Evolutionary conservation across 257 asterid genomes (phyloP), one percentile per base, ranked within the genome.

Genomic region (Rubia yunnanensis): DNA sequence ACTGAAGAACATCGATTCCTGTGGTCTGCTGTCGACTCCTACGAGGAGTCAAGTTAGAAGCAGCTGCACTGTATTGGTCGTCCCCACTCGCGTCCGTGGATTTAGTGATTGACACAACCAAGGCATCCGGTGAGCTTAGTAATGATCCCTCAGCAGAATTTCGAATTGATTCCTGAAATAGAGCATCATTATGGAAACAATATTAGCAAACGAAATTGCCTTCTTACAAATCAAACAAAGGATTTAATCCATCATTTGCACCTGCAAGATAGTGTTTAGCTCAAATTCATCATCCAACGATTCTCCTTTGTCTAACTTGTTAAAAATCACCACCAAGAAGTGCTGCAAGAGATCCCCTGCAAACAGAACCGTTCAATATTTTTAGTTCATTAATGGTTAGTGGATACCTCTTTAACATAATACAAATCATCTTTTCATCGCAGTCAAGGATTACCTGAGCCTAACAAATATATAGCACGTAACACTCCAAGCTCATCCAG

Each of bases 311-410:
- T 92, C 97, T 71, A 92, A 77, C 81, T 88, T 92, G 77, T 77
- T 80, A 74, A 92, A 92, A 70, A 90, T 78, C 77, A 88, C 95
- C 3, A 82, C 73, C 84, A 94, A 71, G 79, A 94, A 89, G 79
- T 94, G 96, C 79, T 94, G 99, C 79, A 94, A 77, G 63, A 94
- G 81, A 86, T 94, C 99, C 78, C 99, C 99, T 92, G 81, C 31
- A 72, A 65, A 76, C 56, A 70, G n/a, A 67, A 76, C 71, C 46
- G 65, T 59, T 44, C 27, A 44, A 36, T 1, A 44, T 2, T 63
- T 26, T 73, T 71, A 8, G 36, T 38, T 28, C 55, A 38, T 50
- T 58, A 49, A 63, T 30, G n/a, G 34, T 62, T n/a, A 31, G 50
- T 20, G 39, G 56, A 58, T 68, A 52, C 35, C 35, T 64, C 62